A percentile compares a stretch with the other conserved stretches of the same genome.
phyloP scores from a whole-genome alignment of 306 rosid species.

The Vigna nakashimae region DNA sequence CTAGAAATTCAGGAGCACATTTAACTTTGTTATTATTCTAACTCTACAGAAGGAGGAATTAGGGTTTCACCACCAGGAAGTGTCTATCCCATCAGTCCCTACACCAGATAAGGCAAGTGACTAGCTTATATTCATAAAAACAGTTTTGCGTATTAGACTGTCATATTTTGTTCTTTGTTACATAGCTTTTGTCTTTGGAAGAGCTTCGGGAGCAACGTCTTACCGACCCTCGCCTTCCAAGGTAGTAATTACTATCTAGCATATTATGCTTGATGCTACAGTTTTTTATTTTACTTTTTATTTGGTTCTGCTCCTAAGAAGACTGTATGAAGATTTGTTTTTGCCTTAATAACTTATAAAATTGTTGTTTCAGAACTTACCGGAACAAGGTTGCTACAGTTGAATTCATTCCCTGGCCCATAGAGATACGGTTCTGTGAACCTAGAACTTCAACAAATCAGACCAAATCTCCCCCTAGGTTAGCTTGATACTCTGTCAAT shows the following conservation, averaged over 20 bases:
- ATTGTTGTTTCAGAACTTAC: constrained; percentile 72
- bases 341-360: constrained; percentile 30
- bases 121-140: constrained; percentile 23
- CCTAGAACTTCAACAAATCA: constrained; percentile 74
- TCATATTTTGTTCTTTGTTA: constrained; percentile 30
- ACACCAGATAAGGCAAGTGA: constrained; percentile 72
- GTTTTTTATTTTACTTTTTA: constrained; percentile 11
- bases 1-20: constrained; percentile 11
- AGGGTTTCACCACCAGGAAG: constrained; percentile 82
- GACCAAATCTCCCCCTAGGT: constrained; percentile 94
- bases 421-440: constrained; percentile 94
- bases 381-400: constrained; percentile 82
- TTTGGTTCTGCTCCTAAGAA: constrained; percentile 24
- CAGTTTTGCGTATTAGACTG: constrained; percentile 25
- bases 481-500: constrained; percentile 43
- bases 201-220: constrained; percentile 84
- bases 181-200: constrained; percentile 87
- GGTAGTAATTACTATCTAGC: constrained; percentile 53
- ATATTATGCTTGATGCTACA: constrained; percentile 6
- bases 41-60: constrained; percentile 77
- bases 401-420: constrained; percentile 90
- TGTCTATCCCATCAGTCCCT: constrained; percentile 79
- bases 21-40: constrained; percentile 41
- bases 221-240: constrained; percentile 83
- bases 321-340: constrained; percentile 4